These are phyloP conservation scores for Leucaena leucocephala DNA, from an alignment of 306 rosid species.

Conservation along the genomic window DNA sequence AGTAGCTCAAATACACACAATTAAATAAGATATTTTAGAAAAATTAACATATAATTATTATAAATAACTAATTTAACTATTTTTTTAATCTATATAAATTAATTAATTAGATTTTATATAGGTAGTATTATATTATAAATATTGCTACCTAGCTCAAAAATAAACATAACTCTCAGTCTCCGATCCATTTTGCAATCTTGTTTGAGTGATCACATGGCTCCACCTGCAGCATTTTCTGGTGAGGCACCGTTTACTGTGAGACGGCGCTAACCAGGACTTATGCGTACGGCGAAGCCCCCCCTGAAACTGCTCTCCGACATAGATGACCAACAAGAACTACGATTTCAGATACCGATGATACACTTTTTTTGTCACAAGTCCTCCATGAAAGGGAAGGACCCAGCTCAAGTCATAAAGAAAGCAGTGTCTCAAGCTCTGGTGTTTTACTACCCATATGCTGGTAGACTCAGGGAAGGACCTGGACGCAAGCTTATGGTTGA, in stretches of 20 bases:
- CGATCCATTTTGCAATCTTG: background rate
- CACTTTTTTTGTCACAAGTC: background rate
- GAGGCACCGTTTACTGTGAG: background rate
- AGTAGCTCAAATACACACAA: too few species aligned
- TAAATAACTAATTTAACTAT: too few species aligned
- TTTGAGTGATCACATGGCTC: background rate
- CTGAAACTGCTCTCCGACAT: background rate
- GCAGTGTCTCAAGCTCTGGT: background rate
- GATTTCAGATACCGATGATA: background rate
- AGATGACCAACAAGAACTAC: background rate
- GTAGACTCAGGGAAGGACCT: conserved; percentile 33
- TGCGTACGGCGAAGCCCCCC: background rate
- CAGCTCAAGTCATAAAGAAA: background rate
- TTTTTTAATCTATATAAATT: too few species aligned
- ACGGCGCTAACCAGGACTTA: background rate
- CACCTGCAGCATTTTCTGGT: background rate
- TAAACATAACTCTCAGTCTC: too few species aligned
- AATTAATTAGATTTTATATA: too few species aligned
- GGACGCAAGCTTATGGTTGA: conserved; percentile 40
- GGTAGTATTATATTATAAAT: too few species aligned
- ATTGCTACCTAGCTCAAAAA: too few species aligned
- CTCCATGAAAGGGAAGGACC: background rate
- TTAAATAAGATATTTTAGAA: too few species aligned
- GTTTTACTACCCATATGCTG: conserved; percentile 22
- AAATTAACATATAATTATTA: too few species aligned